Conservation (phyloP, 2,329 filamentous ascomycete genomes). For the Fusarium abutilonis region DNA sequence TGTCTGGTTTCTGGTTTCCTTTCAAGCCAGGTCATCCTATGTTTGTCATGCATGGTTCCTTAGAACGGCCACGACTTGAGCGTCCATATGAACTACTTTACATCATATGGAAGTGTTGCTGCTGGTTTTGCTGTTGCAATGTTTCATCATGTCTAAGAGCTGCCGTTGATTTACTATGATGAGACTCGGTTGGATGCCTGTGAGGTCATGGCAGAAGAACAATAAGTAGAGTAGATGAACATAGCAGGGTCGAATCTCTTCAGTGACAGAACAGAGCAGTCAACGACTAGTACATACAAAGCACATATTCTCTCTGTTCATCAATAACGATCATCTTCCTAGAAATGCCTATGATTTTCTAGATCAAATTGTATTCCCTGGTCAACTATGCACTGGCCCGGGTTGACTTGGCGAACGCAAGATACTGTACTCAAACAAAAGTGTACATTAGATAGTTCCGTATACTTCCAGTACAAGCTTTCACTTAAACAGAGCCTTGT, state of each 20-base stretch:
- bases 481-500: no score
- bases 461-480: no score
- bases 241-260: background rate
- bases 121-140: constrained; percentile 23
- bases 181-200: background rate
- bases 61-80: constrained; percentile 19
- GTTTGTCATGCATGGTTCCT: background rate
- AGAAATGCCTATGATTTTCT: no score
- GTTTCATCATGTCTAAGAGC: constrained; percentile 2
- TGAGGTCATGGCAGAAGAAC: background rate
- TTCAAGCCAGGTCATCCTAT: background rate
- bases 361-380: no score
- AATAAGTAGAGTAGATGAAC: background rate
- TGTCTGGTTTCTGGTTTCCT: background rate
- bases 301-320: no score
- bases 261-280: no score
- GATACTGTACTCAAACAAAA: no score
- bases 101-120: constrained; percentile 24
- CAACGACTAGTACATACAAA: no score
- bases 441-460: no score
- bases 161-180: background rate
- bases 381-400: no score
- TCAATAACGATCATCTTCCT: no score
- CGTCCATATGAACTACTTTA: constrained; percentile 37
- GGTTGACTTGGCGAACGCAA: no score